Conservation (phyloP, 805 yeast species). For the Yarrowia porcina region DNA sequence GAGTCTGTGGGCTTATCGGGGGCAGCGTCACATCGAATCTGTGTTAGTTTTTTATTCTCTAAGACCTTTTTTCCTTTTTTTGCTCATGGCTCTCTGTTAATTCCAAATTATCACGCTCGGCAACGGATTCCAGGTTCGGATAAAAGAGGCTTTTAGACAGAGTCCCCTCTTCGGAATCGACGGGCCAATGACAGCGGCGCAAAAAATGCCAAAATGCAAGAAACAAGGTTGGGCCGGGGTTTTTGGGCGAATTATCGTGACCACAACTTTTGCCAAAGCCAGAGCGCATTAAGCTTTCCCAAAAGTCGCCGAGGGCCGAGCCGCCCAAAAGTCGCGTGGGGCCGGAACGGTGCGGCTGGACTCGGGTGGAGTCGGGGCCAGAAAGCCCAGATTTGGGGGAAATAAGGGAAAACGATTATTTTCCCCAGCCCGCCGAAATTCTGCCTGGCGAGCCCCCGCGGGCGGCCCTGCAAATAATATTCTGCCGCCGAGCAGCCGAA, state of each 20-base stretch:
- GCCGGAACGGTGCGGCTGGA: conserved; percentile 22
- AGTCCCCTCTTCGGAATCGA: conserved; percentile 24
- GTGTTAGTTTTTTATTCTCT: conserved; percentile 26
- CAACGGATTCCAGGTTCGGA: conserved; percentile 21
- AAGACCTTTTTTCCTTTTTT: no score
- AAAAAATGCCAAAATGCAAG: background rate
- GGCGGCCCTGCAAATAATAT: background rate
- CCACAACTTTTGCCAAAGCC: background rate
- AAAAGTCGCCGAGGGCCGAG: conserved; percentile 22
- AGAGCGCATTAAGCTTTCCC: background rate
- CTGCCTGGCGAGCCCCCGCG: background rate
- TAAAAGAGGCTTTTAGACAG: conserved; percentile 4
- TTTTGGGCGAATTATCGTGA: conserved; percentile 17
- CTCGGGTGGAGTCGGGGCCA: conserved; percentile 10
- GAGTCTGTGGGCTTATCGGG: conserved; percentile 33
- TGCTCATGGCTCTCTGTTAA: no score
- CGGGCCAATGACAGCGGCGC: background rate
- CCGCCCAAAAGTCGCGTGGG: conserved; percentile 22
- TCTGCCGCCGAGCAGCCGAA: background rate
- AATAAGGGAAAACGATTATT: background rate
- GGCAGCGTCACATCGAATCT: conserved; percentile 44
- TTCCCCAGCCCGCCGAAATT: background rate
- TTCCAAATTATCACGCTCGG: conserved; percentile 12
- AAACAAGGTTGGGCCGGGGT: conserved; percentile 3
- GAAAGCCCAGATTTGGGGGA: background rate